Base-by-base conservation (phyloP, 2,329 filamentous ascomycete species). In the Aspergillus sojae region DNA sequence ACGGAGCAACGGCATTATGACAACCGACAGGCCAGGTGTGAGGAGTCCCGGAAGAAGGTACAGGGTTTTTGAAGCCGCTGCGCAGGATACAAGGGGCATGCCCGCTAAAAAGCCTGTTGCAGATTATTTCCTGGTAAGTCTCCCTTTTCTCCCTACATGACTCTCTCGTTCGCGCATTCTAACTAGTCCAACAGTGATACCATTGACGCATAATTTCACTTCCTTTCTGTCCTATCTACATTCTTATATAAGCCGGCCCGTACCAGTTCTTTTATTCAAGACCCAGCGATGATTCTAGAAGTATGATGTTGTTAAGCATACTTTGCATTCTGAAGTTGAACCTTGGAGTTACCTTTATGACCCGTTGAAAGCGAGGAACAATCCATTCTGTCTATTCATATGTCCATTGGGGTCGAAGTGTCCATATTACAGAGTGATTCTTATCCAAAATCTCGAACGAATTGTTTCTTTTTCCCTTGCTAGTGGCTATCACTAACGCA, bases 21-120 rank as follows among this genome's bases (percentile, higher is more conserved):
- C 85, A 83, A 71, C 79, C 82, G 34, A 78, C 73, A 60, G 76
- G 69, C 62, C 82, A 77, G 76, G 84, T 43, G 78, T 82, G 41
- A 74, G 81, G 50, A 94, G 94, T 1, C 95, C 95, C 1, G 95
- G 94, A 3, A 86, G 95, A 72, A 84, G 95, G 69, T 99, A 99
- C 80, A 85, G 94, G 41, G 94, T 99, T 11, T 99, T 99, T 76
- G 94, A 98, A 74, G 95, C 95, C 0, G 95, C 95, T 60, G 94
- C 95, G 58, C 95, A 99, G 81, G 95, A 98, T 78, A 93, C 91
- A 1, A 86, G 95, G 71, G 95, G 95, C 5, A 99, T 99, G 95
- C 95, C 95, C 63, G 95, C 95, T 3, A 99, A 99, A 86, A 98
- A 98, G 80, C 95, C 95, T 3, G 93, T 97, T 59, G 93, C 93